phyloP scores from a whole-genome alignment of 768 basidiomycete genomes.

The Vararia minispora region DNA sequence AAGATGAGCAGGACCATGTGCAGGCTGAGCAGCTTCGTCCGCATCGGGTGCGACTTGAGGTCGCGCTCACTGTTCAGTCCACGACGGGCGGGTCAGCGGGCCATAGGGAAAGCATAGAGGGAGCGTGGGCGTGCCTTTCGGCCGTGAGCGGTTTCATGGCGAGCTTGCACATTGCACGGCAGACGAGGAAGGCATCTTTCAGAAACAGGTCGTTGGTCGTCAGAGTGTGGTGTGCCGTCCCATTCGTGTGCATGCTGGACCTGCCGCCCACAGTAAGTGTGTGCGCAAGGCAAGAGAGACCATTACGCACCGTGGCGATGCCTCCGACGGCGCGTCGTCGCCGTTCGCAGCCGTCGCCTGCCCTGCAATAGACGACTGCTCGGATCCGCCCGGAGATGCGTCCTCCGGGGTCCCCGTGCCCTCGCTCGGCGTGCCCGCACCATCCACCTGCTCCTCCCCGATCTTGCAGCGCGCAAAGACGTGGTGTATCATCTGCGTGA shows the following conservation, averaged over 20 bases:
- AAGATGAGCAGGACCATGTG: constrained; percentile 90
- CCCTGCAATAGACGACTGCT: no score
- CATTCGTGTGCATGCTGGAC: constrained; percentile 9
- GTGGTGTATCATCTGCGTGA: constrained; percentile 97
- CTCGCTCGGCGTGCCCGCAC: no score
- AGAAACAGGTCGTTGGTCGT: constrained; percentile 83
- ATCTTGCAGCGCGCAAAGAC: constrained; percentile 76
- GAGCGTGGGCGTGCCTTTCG: constrained; percentile 56
- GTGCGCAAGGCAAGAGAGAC: no score
- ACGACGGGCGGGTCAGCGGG: background rate
- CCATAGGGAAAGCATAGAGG: background rate
- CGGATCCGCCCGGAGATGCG: no score
- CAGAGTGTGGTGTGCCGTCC: constrained; percentile 27
- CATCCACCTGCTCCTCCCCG: no score
- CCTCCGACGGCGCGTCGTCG: no score
- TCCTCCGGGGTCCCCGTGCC: no score
- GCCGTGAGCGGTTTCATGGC: constrained; percentile 94
- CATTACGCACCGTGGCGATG: no score
- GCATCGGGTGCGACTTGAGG: constrained; percentile 92
- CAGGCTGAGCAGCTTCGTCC: constrained; percentile 88
- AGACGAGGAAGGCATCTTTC: constrained; percentile 97
- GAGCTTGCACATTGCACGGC: constrained; percentile 92
- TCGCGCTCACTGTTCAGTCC: constrained; percentile 73
- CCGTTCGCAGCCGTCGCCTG: no score
- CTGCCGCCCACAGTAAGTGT: no score